These are phyloP conservation scores for Phoenix roebelenii DNA, from an alignment of 176 grass and related monocot species.

Conservation along the genomic window DNA sequence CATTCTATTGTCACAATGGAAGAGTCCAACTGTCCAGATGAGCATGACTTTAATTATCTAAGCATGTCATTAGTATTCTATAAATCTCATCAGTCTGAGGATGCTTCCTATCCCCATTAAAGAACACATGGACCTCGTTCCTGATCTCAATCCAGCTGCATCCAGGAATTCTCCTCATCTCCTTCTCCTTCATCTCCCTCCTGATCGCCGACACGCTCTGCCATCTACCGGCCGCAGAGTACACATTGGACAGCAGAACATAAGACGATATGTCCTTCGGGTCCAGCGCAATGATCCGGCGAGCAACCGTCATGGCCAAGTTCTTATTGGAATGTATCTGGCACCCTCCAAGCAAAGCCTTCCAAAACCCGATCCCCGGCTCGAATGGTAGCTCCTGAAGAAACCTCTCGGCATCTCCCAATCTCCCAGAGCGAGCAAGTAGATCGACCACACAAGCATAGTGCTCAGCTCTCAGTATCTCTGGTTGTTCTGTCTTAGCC, in stretches of 20 bases:
- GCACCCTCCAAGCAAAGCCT: constrained; percentile 54
- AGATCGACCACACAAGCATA: constrained; percentile 73
- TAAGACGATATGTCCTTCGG: constrained; percentile 64
- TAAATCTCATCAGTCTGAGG: constrained; percentile 59
- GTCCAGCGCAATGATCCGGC: constrained; percentile 34
- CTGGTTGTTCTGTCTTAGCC: constrained; percentile 38
- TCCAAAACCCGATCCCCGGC: constrained; percentile 79
- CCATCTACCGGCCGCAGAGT: constrained; percentile 61
- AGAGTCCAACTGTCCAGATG: too few species aligned
- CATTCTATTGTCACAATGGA: too few species aligned
- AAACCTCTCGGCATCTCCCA: constrained; percentile 48
- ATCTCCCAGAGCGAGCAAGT: constrained; percentile 49
- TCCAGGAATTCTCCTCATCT: constrained; percentile 77
- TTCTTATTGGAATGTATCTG: constrained; percentile 56
- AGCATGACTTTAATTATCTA: background rate
- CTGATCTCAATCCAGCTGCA: constrained; percentile 88
- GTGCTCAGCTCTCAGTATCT: constrained; percentile 48
- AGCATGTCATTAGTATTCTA: constrained; percentile 40
- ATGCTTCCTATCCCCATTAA: constrained; percentile 55
- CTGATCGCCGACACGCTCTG: constrained; percentile 51
- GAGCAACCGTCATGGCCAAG: constrained; percentile 27
- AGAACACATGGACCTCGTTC: constrained; percentile 67
- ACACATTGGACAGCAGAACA: constrained; percentile 77
- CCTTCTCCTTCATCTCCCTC: constrained; percentile 66
- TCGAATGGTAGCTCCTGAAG: constrained; percentile 61